Percentiles rank a stretch among this genome's conserved stretches.
Evolutionary conservation across 192 early-diverging fungal genomes (phyloP).

Genomic region (Coemansia furcata): DNA sequence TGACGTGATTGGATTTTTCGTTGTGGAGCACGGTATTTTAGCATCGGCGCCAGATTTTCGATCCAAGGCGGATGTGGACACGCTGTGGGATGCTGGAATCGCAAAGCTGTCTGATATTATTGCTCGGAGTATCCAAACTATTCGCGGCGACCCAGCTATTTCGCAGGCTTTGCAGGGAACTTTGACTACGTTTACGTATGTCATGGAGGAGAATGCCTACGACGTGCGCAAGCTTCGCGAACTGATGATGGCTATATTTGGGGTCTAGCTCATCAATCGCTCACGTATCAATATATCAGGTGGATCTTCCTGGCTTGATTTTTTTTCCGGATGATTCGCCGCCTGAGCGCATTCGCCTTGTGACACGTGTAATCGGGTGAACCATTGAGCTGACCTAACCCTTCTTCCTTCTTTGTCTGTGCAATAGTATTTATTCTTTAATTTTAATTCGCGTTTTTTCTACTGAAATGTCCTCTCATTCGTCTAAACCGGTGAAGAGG

Average conservation of each 20-base stretch:
- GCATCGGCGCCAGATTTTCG: constrained; percentile 89
- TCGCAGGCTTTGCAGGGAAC: constrained; percentile 67
- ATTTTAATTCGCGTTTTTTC: neutral
- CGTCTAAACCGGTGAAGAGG: constrained; percentile 21
- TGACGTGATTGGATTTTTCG: constrained; percentile 95
- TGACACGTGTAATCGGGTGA: neutral
- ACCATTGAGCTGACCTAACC: neutral
- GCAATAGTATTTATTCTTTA: neutral
- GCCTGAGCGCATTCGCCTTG: neutral
- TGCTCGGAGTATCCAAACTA: constrained; percentile 73
- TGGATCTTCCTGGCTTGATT: neutral
- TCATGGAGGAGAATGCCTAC: constrained; percentile 63
- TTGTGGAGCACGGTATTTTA: constrained; percentile 87
- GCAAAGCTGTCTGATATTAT: constrained; percentile 78
- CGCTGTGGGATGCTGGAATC: constrained; percentile 84
- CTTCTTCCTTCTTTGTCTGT: neutral
- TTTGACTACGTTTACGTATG: constrained; percentile 88
- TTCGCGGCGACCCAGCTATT: constrained; percentile 77
- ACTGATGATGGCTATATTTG: constrained; percentile 51
- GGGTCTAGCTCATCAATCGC: constrained; percentile 4
- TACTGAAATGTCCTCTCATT: neutral
- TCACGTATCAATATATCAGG: neutral
- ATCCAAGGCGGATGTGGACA: constrained; percentile 79
- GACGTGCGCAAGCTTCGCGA: constrained; percentile 55
- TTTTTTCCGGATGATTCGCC: neutral